Evolutionary conservation across 2,329 filamentous ascomycete genomes (phyloP).

Genomic region (Hymenoscyphus scutula): DNA sequence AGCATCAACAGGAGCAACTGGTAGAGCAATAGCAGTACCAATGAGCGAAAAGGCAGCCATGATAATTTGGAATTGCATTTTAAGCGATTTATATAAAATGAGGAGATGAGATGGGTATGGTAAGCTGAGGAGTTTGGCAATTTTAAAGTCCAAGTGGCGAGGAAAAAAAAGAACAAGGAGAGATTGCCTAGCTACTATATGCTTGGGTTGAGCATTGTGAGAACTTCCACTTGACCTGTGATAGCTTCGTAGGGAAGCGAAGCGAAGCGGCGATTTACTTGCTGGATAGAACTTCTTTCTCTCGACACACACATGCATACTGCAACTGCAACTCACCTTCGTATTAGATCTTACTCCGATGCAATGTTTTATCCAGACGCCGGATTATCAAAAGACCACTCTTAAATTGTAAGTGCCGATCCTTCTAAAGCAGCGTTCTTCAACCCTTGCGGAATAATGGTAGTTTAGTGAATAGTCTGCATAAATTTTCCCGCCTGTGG

Average conservation of each 20-base stretch:
- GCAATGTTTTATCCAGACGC: neutral
- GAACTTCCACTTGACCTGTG: neutral
- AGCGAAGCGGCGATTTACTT: neutral
- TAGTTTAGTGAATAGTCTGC: neutral
- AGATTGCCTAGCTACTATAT: neutral
- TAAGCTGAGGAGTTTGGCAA: neutral
- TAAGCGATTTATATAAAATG: neutral
- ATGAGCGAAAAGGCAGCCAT: neutral
- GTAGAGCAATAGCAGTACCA: neutral
- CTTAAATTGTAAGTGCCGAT: neutral
- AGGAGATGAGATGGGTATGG: neutral
- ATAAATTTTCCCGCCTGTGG: neutral
- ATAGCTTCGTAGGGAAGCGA: neutral
- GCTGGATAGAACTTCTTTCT: neutral
- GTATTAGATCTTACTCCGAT: neutral
- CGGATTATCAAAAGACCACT: neutral
- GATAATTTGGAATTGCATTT: slow-evolving; percentile 1
- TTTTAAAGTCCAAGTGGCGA: neutral
- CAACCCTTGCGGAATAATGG: neutral
- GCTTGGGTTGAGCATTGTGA: neutral
- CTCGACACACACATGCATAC: slow-evolving; percentile 2
- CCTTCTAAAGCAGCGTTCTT: neutral
- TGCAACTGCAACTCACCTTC: slow-evolving; percentile 1
- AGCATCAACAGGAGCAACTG: neutral
- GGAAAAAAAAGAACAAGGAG: neutral